Percentiles rank a stretch among this genome's conserved stretches.
Evolutionary conservation across 257 asterid species (phyloP).

Genomic region (Solanum piurae): DNA sequence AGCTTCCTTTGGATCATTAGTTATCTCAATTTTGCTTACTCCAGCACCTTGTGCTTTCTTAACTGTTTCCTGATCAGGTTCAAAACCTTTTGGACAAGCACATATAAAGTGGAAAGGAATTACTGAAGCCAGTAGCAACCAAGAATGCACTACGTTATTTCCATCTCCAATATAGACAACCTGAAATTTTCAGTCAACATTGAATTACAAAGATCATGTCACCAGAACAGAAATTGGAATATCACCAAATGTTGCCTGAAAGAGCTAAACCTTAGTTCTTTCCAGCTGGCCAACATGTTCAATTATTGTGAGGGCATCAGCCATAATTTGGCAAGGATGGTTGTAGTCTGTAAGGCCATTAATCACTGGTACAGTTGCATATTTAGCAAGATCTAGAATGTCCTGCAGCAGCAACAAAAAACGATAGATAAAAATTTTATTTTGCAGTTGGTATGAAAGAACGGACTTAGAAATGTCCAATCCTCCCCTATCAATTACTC

Average conservation of each 20-base stretch:
- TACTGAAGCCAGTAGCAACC: slow-evolving; percentile 75
- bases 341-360: slow-evolving; percentile 90
- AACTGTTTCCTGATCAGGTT: slow-evolving; percentile 66
- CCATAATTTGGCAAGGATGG: slow-evolving; percentile 99
- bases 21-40: slow-evolving; percentile 74
- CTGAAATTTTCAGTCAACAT: slow-evolving; percentile 21
- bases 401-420: slow-evolving; percentile 43
- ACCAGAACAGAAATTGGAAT: background rate
- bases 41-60: slow-evolving; percentile 63
- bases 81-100: slow-evolving; percentile 84
- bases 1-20: slow-evolving; percentile 78
- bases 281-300: slow-evolving; percentile 83
- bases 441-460: background rate
- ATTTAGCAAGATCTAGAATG: slow-evolving; percentile 80
- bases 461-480: background rate
- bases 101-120: slow-evolving; percentile 91
- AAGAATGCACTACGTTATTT: slow-evolving; percentile 92
- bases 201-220: background rate
- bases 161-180: slow-evolving; percentile 98
- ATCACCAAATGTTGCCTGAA: background rate
- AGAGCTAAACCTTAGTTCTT: slow-evolving; percentile 72
- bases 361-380: slow-evolving; percentile 78
- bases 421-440: background rate
- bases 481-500: background rate
- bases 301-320: slow-evolving; percentile 91